Conservation (phyloP, 192 early-diverging fungal genomes). For the Coemansia sp. region DNA sequence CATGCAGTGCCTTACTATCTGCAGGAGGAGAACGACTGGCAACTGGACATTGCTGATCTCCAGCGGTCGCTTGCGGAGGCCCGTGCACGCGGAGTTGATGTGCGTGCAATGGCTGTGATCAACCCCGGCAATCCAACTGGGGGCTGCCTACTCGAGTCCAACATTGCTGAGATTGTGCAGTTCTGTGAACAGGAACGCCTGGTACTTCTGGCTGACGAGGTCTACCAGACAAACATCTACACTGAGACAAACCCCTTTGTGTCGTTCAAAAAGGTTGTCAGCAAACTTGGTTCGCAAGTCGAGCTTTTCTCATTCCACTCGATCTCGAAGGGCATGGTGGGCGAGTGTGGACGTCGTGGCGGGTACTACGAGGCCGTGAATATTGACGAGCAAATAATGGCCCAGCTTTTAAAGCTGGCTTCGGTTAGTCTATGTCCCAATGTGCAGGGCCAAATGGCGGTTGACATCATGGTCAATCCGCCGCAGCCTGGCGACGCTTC, state of each 20-base stretch:
- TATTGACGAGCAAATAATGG: slow-evolving; percentile 72
- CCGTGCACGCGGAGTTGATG: slow-evolving; percentile 70
- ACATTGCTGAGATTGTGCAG: slow-evolving; percentile 86
- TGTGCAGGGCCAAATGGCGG: slow-evolving; percentile 91
- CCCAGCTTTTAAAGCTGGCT: slow-evolving; percentile 90
- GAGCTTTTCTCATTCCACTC: slow-evolving; percentile 97
- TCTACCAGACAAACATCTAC: slow-evolving; percentile 98
- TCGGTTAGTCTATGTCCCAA: slow-evolving; percentile 93
- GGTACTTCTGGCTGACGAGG: slow-evolving; percentile 93
- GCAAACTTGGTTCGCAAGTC: slow-evolving; percentile 69
- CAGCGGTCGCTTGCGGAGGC: slow-evolving; percentile 63
- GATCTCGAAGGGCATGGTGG: slow-evolving; percentile 97
- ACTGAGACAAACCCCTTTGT: slow-evolving; percentile 79
- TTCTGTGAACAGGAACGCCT: slow-evolving; percentile 83
- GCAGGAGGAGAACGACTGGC: slow-evolving; percentile 84
- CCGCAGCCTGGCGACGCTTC: slow-evolving; percentile 79
- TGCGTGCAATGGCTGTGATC: slow-evolving; percentile 93
- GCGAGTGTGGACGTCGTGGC: slow-evolving; percentile 96
- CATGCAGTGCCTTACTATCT: slow-evolving; percentile 89
- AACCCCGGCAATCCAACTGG: slow-evolving; percentile 99
- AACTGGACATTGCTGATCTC: slow-evolving; percentile 69
- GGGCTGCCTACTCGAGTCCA: slow-evolving; percentile 75
- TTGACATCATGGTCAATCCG: slow-evolving; percentile 91
- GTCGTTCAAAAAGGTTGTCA: slow-evolving; percentile 94
- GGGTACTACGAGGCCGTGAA: slow-evolving; percentile 96